Conservation (phyloP, 2,329 filamentous ascomycete species). For the Xylariaceae sp. region DNA sequence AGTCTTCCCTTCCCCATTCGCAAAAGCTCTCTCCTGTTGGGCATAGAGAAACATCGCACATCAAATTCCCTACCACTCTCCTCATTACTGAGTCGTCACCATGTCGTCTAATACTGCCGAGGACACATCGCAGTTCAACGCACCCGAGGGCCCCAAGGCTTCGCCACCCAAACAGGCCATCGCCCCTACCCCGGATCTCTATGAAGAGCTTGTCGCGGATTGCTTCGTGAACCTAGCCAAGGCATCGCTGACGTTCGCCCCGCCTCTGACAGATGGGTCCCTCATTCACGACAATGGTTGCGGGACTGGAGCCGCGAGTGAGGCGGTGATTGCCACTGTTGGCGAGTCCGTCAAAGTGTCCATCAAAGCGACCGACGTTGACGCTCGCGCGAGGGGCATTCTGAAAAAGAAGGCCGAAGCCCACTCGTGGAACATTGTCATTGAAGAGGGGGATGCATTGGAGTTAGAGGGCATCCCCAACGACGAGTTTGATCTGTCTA, state of each 20-base stretch:
- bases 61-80: no score
- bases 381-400: slow-evolving; percentile 8
- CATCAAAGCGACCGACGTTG: slow-evolving; percentile 12
- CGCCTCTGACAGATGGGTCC: slow-evolving; percentile 2
- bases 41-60: no score
- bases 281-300: slow-evolving; percentile 12
- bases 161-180: neutral
- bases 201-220: slow-evolving; percentile 8
- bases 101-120: no score
- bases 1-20: no score
- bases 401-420: slow-evolving; percentile 8
- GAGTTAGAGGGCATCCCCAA: neutral
- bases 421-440: slow-evolving; percentile 6
- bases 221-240: slow-evolving; percentile 7
- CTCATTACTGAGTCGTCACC: no score
- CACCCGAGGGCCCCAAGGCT: no score
- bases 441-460: neutral
- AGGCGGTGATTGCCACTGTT: slow-evolving; percentile 3
- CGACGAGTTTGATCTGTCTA: slow-evolving; percentile 8
- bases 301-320: slow-evolving; percentile 7
- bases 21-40: no score
- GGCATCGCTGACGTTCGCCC: slow-evolving; percentile 4
- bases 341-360: slow-evolving; percentile 1
- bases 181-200: slow-evolving; percentile 1
- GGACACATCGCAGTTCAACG: no score